phyloP scores from a whole-genome alignment of 345 rosid species.

The Linum tenue region DNA sequence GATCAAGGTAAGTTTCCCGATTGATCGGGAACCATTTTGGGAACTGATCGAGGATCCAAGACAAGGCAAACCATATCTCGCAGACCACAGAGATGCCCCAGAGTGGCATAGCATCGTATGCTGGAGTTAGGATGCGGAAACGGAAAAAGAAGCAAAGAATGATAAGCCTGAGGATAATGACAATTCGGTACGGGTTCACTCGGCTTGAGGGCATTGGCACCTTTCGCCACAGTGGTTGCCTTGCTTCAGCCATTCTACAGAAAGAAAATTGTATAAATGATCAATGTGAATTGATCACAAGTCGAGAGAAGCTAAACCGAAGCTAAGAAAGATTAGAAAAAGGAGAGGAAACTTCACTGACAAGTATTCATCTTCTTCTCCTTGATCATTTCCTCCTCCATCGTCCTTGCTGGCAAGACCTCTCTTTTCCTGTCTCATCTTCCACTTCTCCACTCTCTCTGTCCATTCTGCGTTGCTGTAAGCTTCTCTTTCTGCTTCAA shows the following conservation, averaged over 20 bases:
- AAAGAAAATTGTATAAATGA: not conserved
- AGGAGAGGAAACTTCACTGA: constrained; percentile 18
- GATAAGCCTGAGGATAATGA: constrained; percentile 72
- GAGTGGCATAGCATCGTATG: constrained; percentile 72
- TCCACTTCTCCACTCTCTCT: constrained; percentile 91
- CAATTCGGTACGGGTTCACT: constrained; percentile 90
- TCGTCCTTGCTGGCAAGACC: constrained; percentile 60
- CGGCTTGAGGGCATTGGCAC: constrained; percentile 78
- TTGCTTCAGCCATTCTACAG: constrained; percentile 85
- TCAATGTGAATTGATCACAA: not conserved
- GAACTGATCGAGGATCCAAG: constrained; percentile 98
- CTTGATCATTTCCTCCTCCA: constrained; percentile 45
- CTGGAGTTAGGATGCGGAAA: constrained; percentile 84
- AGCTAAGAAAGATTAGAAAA: not conserved
- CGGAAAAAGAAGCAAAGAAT: constrained; percentile 77
- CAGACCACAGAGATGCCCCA: constrained; percentile 94
- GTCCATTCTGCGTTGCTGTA: constrained; percentile 79
- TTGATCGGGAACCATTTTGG: constrained; percentile 93
- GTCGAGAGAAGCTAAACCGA: not conserved
- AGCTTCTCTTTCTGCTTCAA: constrained; percentile 65
- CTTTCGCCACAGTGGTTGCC: constrained; percentile 92
- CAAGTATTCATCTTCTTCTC: constrained; percentile 76
- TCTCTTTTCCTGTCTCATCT: constrained; percentile 81
- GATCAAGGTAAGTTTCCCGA: constrained; percentile 83
- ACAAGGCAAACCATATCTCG: constrained; percentile 88